Conservation (phyloP, 1,284 basidiomycete genomes). For the Gomphus bonarii region DNA sequence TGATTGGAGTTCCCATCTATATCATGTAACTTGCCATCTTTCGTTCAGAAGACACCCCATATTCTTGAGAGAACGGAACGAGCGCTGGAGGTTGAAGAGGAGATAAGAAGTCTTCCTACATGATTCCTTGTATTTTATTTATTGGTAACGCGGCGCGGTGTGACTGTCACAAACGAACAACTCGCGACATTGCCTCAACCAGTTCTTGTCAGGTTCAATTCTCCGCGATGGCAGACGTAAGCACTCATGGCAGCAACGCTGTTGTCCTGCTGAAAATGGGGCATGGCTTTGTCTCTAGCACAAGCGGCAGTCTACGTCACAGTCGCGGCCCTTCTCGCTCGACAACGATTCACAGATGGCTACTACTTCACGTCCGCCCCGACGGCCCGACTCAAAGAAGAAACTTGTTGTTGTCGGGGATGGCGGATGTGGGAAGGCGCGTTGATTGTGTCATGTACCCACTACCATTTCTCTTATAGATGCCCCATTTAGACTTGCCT, state of each 20-base stretch:
- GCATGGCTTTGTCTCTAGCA: background rate
- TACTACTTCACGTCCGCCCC: slow-evolving; percentile 7
- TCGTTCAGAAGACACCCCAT: background rate
- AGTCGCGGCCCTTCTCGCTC: background rate
- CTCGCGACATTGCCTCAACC: background rate
- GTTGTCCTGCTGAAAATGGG: background rate
- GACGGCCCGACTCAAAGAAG: slow-evolving; percentile 70
- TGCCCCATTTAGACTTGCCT: slow-evolving; percentile 61
- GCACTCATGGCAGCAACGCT: background rate
- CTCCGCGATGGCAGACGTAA: background rate
- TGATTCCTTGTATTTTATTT: background rate
- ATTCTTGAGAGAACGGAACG: slow-evolving; percentile 8
- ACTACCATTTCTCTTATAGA: slow-evolving; percentile 17
- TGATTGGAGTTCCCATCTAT: background rate
- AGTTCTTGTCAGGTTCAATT: background rate
- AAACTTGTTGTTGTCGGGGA: slow-evolving; percentile 89
- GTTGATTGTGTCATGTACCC: slow-evolving; percentile 26
- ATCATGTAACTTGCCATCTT: background rate
- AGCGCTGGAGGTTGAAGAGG: slow-evolving; percentile 5
- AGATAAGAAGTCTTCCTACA: slow-evolving; percentile 3
- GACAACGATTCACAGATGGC: background rate
- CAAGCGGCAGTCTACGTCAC: slow-evolving; percentile 2
- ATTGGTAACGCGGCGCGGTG: background rate
- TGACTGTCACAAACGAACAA: slow-evolving; percentile 4
- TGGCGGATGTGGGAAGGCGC: slow-evolving; percentile 61